phyloP scores from a whole-genome alignment of 148 eudicot species.

The Pouteria glomerata region DNA sequence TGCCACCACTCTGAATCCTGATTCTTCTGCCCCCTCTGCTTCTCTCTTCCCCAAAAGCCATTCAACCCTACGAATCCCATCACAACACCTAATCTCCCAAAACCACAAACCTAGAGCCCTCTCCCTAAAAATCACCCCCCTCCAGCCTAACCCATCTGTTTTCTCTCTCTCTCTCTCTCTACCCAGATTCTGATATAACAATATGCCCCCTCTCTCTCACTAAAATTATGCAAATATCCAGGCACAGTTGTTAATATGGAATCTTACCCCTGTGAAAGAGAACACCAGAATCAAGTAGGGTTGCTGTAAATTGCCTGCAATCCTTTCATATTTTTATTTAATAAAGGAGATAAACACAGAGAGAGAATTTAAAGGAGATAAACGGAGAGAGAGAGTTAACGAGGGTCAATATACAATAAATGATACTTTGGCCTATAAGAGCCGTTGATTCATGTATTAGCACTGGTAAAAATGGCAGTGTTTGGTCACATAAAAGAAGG shows the following conservation, averaged over 20 bases:
- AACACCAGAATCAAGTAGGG: conserved; percentile 11
- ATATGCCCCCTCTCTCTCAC: no score
- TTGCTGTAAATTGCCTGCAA: conserved; percentile 7
- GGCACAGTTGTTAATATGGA: neutral
- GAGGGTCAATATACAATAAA: neutral
- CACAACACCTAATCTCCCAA: conserved; percentile 15
- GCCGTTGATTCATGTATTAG: conserved; percentile 22
- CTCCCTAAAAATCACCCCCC: neutral
- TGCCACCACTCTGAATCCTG: conserved; percentile 21
- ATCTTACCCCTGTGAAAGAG: neutral
- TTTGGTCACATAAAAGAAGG: conserved; percentile 33
- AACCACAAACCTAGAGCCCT: conserved; percentile 9
- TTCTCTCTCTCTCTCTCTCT: conserved; percentile 2
- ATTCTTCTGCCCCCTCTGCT: conserved; percentile 4
- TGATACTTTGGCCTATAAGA: conserved; percentile 2
- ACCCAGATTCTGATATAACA: no score
- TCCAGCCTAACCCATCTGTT: conserved; percentile 30
- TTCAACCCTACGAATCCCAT: conserved; percentile 43
- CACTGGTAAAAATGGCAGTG: conserved; percentile 29
- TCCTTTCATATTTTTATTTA: conserved; percentile 10
- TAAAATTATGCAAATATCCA: no score
- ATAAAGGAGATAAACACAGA: conserved; percentile 1
- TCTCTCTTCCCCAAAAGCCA: conserved; percentile 30
- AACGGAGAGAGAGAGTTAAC: conserved; percentile 4
- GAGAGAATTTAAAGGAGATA: neutral